Conservation (phyloP, 345 rosid genomes). For the Citrus cavaleriei region DNA sequence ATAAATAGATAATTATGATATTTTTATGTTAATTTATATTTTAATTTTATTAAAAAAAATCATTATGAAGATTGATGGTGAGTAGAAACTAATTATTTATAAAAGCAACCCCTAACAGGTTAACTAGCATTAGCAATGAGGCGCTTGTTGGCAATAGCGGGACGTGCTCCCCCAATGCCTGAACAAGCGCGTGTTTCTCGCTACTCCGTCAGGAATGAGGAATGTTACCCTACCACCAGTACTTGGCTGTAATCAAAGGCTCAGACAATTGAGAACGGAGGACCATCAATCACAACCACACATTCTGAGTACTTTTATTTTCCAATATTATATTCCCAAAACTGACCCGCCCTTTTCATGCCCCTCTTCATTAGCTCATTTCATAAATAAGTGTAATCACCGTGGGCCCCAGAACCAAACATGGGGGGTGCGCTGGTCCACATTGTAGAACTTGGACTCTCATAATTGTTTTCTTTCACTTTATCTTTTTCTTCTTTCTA, state of each 20-base stretch:
- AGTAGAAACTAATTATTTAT: too few species aligned
- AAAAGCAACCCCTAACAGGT: too few species aligned
- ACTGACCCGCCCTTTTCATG: background rate
- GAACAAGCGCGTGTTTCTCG: conserved; percentile 4
- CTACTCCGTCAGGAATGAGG: background rate
- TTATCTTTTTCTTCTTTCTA: background rate
- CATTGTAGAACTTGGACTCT: background rate
- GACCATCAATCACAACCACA: background rate
- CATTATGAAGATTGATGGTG: too few species aligned
- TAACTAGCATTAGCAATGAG: too few species aligned
- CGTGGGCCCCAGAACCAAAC: background rate
- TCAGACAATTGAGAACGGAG: background rate
- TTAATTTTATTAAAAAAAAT: too few species aligned
- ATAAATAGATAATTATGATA: too few species aligned
- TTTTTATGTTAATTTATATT: too few species aligned
- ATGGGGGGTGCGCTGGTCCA: background rate
- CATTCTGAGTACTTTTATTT: background rate
- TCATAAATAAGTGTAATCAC: background rate
- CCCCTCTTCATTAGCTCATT: background rate
- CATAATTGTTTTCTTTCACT: background rate
- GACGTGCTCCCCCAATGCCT: background rate
- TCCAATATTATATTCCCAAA: background rate
- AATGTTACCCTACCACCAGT: background rate
- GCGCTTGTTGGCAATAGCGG: background rate
- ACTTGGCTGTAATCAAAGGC: background rate